These are phyloP conservation scores for Tympanopsis confertula DNA, from an alignment of 2,329 filamentous ascomycete genomes.

Conservation along the genomic window DNA sequence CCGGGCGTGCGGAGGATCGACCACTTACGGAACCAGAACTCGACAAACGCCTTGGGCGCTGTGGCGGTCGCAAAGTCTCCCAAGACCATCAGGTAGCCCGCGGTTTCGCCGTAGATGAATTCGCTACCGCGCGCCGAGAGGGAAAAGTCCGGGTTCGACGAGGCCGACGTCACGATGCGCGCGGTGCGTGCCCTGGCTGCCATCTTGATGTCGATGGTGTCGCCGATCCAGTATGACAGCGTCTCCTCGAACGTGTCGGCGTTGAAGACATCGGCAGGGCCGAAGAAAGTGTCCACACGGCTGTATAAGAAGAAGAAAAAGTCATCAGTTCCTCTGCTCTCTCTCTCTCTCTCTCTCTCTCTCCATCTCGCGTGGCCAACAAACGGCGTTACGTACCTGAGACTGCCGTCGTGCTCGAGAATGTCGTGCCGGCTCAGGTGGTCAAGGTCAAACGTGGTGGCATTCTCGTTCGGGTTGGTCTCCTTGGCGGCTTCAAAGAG, in stretches of 20 bases:
- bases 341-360: slow-evolving; percentile 3
- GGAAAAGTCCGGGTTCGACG: slow-evolving; percentile 33
- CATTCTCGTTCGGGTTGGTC: slow-evolving; percentile 28
- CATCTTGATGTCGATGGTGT: slow-evolving; percentile 24
- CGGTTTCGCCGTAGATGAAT: slow-evolving; percentile 37
- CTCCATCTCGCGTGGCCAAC: slow-evolving; percentile 4
- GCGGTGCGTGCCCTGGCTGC: slow-evolving; percentile 31
- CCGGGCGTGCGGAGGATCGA: background rate
- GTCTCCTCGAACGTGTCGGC: slow-evolving; percentile 33
- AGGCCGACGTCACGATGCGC: slow-evolving; percentile 28
- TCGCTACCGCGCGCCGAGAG: slow-evolving; percentile 26
- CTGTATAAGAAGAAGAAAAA: slow-evolving; percentile 2
- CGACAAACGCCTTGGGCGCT: slow-evolving; percentile 24
- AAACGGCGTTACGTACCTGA: slow-evolving; percentile 16
- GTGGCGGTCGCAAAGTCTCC: slow-evolving; percentile 26
- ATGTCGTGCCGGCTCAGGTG: slow-evolving; percentile 32
- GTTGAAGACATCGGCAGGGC: slow-evolving; percentile 39
- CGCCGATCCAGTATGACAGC: slow-evolving; percentile 29
- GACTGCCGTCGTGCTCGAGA: slow-evolving; percentile 34
- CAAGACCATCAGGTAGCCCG: slow-evolving; percentile 35
- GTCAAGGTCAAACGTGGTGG: slow-evolving; percentile 28
- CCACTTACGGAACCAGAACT: slow-evolving; percentile 31
- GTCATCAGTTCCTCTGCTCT: background rate
- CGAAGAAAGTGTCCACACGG: slow-evolving; percentile 34
- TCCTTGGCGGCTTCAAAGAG: slow-evolving; percentile 30